These are phyloP conservation scores for Podospora didyma DNA, from an alignment of 495 filamentous ascomycete genomes.

Conservation along the genomic window DNA sequence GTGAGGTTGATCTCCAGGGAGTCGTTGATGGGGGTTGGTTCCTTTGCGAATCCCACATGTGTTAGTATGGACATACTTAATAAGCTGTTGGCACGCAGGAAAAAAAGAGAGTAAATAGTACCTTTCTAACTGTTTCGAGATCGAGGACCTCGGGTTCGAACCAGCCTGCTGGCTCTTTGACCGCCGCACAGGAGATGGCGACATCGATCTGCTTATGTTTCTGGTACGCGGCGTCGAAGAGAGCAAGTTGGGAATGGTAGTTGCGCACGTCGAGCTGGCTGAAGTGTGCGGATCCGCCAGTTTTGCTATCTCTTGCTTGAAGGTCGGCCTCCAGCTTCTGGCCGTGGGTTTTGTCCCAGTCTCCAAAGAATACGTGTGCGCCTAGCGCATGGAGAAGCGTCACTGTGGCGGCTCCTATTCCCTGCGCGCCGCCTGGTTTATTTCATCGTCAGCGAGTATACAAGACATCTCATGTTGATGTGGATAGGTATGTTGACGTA, in stretches of 20 bases:
- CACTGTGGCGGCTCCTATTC: slow-evolving; percentile 29
- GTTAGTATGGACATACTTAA: too few relatives aligned
- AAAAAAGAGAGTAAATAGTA: background rate
- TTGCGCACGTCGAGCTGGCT: slow-evolving; percentile 17
- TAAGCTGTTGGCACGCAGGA: background rate
- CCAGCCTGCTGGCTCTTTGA: slow-evolving; percentile 14
- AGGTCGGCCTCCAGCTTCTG: slow-evolving; percentile 4
- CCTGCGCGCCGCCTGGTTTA: slow-evolving; percentile 21
- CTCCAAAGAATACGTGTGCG: slow-evolving; percentile 24
- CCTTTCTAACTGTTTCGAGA: slow-evolving; percentile 14
- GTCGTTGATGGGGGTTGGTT: slow-evolving; percentile 11
- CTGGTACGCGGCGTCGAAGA: slow-evolving; percentile 19
- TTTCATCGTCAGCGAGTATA: background rate
- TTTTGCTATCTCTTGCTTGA: background rate
- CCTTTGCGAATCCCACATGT: slow-evolving; percentile 1
- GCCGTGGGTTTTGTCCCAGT: slow-evolving; percentile 12
- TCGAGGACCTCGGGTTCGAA: slow-evolving; percentile 19
- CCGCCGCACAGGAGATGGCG: slow-evolving; percentile 20
- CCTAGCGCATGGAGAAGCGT: slow-evolving; percentile 11
- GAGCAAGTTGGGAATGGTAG: slow-evolving; percentile 15
- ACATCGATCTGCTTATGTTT: slow-evolving; percentile 17
- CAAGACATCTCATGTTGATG: too few relatives aligned
- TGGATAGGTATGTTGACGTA: background rate
- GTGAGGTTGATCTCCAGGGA: slow-evolving; percentile 18
- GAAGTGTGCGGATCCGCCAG: slow-evolving; percentile 11